Base-by-base conservation (phyloP, 148 eudicot genomes). In the Persicaria tinctoria region DNA sequence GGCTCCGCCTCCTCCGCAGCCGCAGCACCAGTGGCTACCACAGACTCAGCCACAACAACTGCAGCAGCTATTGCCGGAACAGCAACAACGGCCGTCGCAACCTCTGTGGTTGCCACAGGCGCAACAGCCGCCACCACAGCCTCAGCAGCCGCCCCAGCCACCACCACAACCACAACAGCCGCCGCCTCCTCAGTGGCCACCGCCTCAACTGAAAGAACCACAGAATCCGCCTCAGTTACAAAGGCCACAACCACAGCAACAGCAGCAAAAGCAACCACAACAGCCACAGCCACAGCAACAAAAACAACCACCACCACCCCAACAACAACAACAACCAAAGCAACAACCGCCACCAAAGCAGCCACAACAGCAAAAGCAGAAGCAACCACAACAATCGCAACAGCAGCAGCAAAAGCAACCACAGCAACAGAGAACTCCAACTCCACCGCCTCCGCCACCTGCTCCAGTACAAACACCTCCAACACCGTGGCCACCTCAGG, bases 251-350 rank as follows among this genome's bases (percentile, higher is more conserved):
- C 59, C n/a, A 8, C 51, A n/a, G 23, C 68, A 55, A 46, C 51
- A n/a, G 6, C 27, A 13, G 14, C 46, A 46, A 46, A 47, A 74
- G 49, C 76, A 46, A 23, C 74, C 54, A 27, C 46, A 14, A 48
- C 46, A n/a, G 54, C 70, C 41, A 0, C 77, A 75, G n/a, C n/a
- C 41, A 0, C 77, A 75, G n/a, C n/a, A 27, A 4, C 68, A 38
- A 56, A 4, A 5, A 17, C 76, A 55, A 8, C 55, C 1, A 12
- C 74, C 32, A 38, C 73, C 18, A 18, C 80, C 48, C 7, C 82
- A 78, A 70, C 80, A 79, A 78, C 85, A 73, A 44, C 49, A 72
- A 44, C 83, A 16, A 46, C 85, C 78, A n/a, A 78, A 54, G 27
- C 82, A 77, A 73, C 82, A 81, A 75, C 86, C 77, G 73, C 75